Base-by-base conservation (phyloP, 2,329 filamentous ascomycete species). In the Aspergillus spinulosporus region DNA sequence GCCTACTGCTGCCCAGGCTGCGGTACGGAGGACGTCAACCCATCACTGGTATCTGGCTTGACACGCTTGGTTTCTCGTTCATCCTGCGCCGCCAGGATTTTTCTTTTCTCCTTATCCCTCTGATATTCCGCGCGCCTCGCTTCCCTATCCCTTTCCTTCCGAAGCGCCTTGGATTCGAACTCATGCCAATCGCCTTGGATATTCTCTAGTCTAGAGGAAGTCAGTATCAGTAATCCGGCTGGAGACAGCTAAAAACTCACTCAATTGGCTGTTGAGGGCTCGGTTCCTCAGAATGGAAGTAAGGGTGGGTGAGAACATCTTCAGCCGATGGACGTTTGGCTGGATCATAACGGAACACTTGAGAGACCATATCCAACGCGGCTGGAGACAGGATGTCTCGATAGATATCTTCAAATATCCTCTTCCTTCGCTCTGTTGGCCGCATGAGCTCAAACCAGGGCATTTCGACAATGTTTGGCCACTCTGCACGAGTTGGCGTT, bases 161-260 rank as follows among this genome's bases (percentile, higher is more conserved):
- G 83, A 28, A 96, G 80, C 12, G 92, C 92, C 76, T 99, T 99
- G 54, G 91, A 96, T 76, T 99, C 94, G 67, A 97, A 96, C 71
- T 99, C 94, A 71, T 99, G 94, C 94, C 94, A 99, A 67, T 99
- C 94, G 21, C 94, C 94, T 65, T 94, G 85, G 31, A 99, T 82
- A 48, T 87, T 80, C 58, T 88, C 86, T 49, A 99, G 82, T 67
- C 21, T 21, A 21, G 21, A 21, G 21, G 21, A 21, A 15, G n/a
- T 62, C 54, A 59, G 57, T 63, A 26, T 21, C 15, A 12, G 31
- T 14, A 28, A n/a, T 43, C 14, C 34, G n/a, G 44, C 32, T n/a
- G 34, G 53, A 40, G n/a, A 7, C 15, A 9, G 31, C 12, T 29
- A 12, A n/a, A 29, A 52, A 84, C 88, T 76, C 82, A 92, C 86